Percentiles rank a stretch among this genome's conserved stretches.
These are phyloP conservation scores for Rhinocladiella similis DNA, from an alignment of 2,329 filamentous ascomycete species.

Conservation along the genomic window DNA sequence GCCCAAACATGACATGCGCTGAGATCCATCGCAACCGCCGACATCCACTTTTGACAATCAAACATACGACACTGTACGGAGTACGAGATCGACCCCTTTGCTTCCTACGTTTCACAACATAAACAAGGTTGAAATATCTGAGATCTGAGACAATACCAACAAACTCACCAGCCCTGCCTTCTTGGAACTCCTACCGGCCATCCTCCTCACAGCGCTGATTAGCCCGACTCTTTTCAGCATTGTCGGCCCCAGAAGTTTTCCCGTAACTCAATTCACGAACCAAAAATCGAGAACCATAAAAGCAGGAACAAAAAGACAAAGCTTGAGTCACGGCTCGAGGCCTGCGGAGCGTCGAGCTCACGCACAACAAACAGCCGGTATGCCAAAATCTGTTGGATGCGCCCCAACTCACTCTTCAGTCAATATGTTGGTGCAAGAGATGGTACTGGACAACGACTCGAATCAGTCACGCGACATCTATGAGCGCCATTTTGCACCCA, in stretches of 20 bases:
- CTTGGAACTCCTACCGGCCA: too few relatives aligned
- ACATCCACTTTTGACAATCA: slow-evolving; percentile 6
- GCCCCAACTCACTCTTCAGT: slow-evolving; percentile 4
- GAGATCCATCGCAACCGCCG: not conserved
- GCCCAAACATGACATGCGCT: not conserved
- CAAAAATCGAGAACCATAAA: not conserved
- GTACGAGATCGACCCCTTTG: slow-evolving; percentile 6
- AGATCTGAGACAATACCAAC: not conserved
- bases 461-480: slow-evolving; percentile 18
- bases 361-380: not conserved
- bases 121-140: not conserved
- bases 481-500: slow-evolving; percentile 19
- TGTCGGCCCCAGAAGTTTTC: too few relatives aligned
- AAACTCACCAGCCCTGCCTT: not conserved
- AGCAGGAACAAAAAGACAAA: not conserved
- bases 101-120: not conserved
- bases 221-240: too few relatives aligned
- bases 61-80: slow-evolving; percentile 7
- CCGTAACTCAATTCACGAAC: not conserved
- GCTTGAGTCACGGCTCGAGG: not conserved
- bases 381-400: slow-evolving; percentile 5
- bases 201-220: not conserved
- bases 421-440: slow-evolving; percentile 24
- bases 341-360: not conserved
- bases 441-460: slow-evolving; percentile 23